A percentile compares a stretch with the other conserved stretches of the same genome.
Evolutionary conservation across 352 stramenopile species (phyloP).

Genomic region (Phytophthora hibernalis): DNA sequence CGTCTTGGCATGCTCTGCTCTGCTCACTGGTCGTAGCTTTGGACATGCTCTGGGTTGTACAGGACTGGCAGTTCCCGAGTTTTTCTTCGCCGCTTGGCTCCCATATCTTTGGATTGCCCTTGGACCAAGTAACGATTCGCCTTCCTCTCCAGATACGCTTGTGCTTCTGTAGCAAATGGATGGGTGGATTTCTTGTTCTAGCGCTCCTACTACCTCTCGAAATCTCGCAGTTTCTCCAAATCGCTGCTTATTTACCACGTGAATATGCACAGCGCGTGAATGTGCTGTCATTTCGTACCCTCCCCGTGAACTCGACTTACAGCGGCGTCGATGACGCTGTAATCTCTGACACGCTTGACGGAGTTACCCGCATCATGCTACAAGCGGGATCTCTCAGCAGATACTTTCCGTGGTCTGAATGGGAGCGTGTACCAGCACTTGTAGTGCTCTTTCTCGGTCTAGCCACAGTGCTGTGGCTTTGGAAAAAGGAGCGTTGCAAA

Average conservation of each 20-base stretch:
- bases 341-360: constrained; percentile 8
- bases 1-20: constrained; percentile 49
- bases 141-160: constrained; percentile 26
- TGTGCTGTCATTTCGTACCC: constrained; percentile 31
- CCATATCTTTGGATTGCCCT: constrained; percentile 50
- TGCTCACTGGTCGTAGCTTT: constrained; percentile 44
- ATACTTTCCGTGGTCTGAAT: constrained; percentile 56
- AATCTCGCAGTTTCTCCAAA: constrained; percentile 55
- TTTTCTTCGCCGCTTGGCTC: constrained; percentile 44
- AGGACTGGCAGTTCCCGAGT: constrained; percentile 60
- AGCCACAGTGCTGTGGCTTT: constrained; percentile 40
- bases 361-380: constrained; percentile 29
- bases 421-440: constrained; percentile 53
- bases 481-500: constrained; percentile 45
- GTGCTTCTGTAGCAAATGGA: constrained; percentile 57
- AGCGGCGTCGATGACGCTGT: constrained; percentile 3
- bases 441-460: constrained; percentile 35
- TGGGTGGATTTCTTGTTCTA: constrained; percentile 55
- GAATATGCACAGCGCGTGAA: constrained; percentile 46
- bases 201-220: constrained; percentile 59
- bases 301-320: constrained; percentile 22
- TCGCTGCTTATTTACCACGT: constrained; percentile 42
- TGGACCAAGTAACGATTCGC: constrained; percentile 36
- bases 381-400: constrained; percentile 53
- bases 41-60: constrained; percentile 59